phyloP scores from a whole-genome alignment of 148 eudicot genomes.

The Limonium bicolor region DNA sequence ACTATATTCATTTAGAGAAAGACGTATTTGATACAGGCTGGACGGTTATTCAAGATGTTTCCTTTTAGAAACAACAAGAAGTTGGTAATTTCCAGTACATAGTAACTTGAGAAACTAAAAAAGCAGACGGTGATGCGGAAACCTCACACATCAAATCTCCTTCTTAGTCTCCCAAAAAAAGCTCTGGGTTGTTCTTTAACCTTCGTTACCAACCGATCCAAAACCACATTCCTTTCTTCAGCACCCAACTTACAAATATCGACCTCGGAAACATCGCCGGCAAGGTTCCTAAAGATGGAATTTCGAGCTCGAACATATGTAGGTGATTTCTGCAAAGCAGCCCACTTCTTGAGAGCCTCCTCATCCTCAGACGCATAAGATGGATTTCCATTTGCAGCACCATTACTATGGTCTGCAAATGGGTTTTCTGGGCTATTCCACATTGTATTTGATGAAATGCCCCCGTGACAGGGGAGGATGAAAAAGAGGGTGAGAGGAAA shows the following conservation, averaged over 20 bases:
- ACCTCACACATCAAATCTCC: constrained; percentile 64
- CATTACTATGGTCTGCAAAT: constrained; percentile 9
- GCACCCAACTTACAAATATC: constrained; percentile 41
- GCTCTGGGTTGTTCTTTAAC: constrained; percentile 39
- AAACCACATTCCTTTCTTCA: constrained; percentile 37
- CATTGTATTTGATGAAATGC: constrained; percentile 15
- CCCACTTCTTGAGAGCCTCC: constrained; percentile 42
- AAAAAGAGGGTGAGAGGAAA: constrained; percentile 4
- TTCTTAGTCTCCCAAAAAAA: constrained; percentile 45
- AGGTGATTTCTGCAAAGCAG: constrained; percentile 42
- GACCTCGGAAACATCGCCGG: constrained; percentile 41
- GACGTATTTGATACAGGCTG: too few species aligned
- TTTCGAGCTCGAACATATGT: constrained; percentile 47
- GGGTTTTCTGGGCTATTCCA: constrained; percentile 24
- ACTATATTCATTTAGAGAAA: too few species aligned
- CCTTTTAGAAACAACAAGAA: too few species aligned
- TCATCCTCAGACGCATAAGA: constrained; percentile 26
- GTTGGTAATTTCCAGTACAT: too few species aligned
- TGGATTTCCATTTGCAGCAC: constrained; percentile 1
- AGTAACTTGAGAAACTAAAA: too few species aligned
- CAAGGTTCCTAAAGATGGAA: constrained; percentile 31
- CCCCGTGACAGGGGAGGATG: constrained; percentile 4
- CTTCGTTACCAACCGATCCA: constrained; percentile 49
- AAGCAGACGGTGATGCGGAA: too few species aligned
- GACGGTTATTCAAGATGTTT: too few species aligned